phyloP scores from a whole-genome alignment of 805 yeast genomes.

The Barnettozyma salicaria region DNA sequence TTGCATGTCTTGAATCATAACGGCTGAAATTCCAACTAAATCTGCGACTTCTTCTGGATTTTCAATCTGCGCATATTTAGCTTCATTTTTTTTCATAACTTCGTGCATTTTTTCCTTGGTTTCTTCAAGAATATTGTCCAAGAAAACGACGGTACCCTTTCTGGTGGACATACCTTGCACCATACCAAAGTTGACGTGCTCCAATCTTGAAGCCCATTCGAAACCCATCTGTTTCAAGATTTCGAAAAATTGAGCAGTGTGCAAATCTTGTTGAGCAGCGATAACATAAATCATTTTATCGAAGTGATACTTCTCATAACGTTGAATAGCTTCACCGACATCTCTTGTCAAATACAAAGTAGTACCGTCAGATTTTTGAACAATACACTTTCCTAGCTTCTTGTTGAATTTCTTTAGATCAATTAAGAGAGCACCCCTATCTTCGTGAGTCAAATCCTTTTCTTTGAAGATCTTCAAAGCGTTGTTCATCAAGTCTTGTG shows the following conservation, averaged over 20 bases:
- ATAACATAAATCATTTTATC: conserved; percentile 96
- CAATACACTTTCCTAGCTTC: conserved; percentile 88
- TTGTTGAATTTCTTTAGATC: conserved; percentile 82
- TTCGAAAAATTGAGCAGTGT: conserved; percentile 89
- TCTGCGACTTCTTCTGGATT: conserved; percentile 95
- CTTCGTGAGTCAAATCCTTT: conserved; percentile 70
- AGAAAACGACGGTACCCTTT: conserved; percentile 97
- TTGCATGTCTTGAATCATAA: conserved; percentile 99
- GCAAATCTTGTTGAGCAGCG: conserved; percentile 95
- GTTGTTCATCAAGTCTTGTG: conserved; percentile 60
- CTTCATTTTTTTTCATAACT: conserved; percentile 89
- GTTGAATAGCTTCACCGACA: conserved; percentile 91
- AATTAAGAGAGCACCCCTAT: conserved; percentile 84
- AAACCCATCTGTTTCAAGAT: conserved; percentile 85
- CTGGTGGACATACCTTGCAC: conserved; percentile 98
- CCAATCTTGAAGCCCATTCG: conserved; percentile 76
- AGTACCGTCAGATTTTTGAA: conserved; percentile 93
- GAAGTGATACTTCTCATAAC: conserved; percentile 76
- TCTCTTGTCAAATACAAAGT: conserved; percentile 92
- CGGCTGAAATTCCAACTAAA: conserved; percentile 92
- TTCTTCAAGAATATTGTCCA: conserved; percentile 88
- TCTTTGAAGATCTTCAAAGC: conserved; percentile 60
- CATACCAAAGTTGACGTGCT: conserved; percentile 94
- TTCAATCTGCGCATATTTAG: conserved; percentile 86
- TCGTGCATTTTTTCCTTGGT: conserved; percentile 93